Conservation (phyloP, 345 rosid genomes). For the Populus tremula region DNA sequence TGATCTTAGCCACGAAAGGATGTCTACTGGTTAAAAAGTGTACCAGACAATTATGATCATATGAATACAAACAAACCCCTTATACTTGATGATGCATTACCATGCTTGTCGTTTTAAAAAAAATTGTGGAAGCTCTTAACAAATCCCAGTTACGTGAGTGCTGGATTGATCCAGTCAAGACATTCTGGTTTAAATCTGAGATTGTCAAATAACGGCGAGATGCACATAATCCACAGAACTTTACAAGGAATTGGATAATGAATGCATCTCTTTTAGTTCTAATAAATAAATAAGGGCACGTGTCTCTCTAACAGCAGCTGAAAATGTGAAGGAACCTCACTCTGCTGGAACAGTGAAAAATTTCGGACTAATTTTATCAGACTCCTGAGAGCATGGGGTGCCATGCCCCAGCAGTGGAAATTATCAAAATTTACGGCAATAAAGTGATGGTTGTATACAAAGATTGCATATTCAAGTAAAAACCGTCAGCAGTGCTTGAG, state of each 20-base stretch:
- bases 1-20: not conserved
- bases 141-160: no score
- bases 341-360: not conserved
- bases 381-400: not conserved
- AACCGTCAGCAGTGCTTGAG: not conserved
- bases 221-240: not conserved
- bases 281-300: not conserved
- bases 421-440: not conserved
- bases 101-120: no score
- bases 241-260: not conserved
- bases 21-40: no score
- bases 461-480: not conserved
- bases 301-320: constrained; percentile 1
- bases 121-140: no score
- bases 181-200: no score
- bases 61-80: no score
- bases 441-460: constrained; percentile 10
- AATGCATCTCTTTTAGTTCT: not conserved
- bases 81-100: not conserved
- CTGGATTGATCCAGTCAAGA: not conserved
- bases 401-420: not conserved
- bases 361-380: not conserved
- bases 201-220: no score
- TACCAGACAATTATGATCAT: no score
- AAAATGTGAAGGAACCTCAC: not conserved